phyloP scores from a whole-genome alignment of 768 basidiomycete species.

The Tylopilus felleus region DNA sequence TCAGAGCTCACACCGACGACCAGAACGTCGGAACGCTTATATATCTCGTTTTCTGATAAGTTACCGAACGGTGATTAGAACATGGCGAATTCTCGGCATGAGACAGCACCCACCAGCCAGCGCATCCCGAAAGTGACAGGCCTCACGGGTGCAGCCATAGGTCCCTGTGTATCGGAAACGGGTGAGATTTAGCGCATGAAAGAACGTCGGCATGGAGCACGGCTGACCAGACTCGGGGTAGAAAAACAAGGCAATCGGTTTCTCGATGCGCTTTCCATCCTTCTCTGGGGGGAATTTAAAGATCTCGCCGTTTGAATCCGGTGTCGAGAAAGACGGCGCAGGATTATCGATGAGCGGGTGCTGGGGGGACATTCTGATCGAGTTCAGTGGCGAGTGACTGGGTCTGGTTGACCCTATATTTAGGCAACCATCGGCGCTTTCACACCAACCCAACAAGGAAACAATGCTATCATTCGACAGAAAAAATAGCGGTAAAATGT shows the following conservation, averaged over 20 bases:
- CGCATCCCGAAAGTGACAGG: conserved; percentile 80
- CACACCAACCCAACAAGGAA: too few relatives aligned
- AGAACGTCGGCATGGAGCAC: conserved; percentile 6
- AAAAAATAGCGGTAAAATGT: neutral
- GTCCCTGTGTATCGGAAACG: conserved; percentile 44
- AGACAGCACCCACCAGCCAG: conserved; percentile 47
- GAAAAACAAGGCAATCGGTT: conserved; percentile 75
- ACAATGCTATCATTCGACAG: neutral
- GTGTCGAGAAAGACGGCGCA: conserved; percentile 66
- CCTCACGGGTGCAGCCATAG: conserved; percentile 77
- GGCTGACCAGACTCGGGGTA: conserved; percentile 64
- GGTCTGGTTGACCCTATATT: neutral
- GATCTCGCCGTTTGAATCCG: conserved; percentile 57
- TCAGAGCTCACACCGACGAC: conserved; percentile 77
- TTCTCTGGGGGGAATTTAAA: conserved; percentile 60
- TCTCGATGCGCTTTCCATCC: conserved; percentile 32
- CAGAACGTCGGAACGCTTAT: conserved; percentile 58
- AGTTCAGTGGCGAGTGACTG: neutral
- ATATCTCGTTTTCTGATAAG: conserved; percentile 57
- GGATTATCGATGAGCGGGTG: conserved; percentile 56
- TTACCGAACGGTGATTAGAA: neutral
- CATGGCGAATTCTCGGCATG: neutral
- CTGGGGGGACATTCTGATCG: conserved; percentile 37
- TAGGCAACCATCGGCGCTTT: neutral
- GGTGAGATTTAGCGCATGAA: neutral